These are phyloP conservation scores for Amniculicola lignicola DNA, from an alignment of 495 filamentous ascomycete genomes.

Conservation along the genomic window DNA sequence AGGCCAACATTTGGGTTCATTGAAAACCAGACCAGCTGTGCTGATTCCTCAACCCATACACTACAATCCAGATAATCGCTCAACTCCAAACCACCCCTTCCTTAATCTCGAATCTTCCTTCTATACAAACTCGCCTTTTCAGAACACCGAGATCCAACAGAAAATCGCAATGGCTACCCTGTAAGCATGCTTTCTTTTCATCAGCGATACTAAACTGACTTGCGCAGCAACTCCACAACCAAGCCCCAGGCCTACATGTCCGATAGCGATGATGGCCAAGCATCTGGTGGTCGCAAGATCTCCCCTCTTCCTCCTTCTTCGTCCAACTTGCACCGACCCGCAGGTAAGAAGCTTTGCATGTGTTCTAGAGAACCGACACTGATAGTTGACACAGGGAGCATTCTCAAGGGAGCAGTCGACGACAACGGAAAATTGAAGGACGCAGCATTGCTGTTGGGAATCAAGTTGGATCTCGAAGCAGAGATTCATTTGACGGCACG, in stretches of 20 bases:
- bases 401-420: constrained; percentile 45
- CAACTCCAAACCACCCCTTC: neutral
- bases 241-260: constrained; percentile 25
- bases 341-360: constrained; percentile 34
- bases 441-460: constrained; percentile 46
- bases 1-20: constrained; percentile 14
- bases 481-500: constrained; percentile 49
- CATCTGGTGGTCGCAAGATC: constrained; percentile 22
- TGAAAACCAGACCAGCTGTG: constrained; percentile 21
- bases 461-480: constrained; percentile 50
- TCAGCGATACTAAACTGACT: neutral
- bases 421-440: constrained; percentile 46
- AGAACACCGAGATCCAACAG: neutral
- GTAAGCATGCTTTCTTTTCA: constrained; percentile 6
- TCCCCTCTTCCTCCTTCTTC: constrained; percentile 42
- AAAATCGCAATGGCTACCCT: constrained; percentile 17
- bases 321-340: constrained; percentile 41
- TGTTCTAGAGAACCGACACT: neutral
- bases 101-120: neutral
- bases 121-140: neutral
- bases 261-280: constrained; percentile 34
- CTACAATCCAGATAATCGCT: neutral
- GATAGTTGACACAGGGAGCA: neutral
- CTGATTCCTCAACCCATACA: constrained; percentile 8
- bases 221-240: constrained; percentile 11